Evolutionary conservation across 306 rosid species (phyloP).

Genomic region (Cucumis melo): DNA sequence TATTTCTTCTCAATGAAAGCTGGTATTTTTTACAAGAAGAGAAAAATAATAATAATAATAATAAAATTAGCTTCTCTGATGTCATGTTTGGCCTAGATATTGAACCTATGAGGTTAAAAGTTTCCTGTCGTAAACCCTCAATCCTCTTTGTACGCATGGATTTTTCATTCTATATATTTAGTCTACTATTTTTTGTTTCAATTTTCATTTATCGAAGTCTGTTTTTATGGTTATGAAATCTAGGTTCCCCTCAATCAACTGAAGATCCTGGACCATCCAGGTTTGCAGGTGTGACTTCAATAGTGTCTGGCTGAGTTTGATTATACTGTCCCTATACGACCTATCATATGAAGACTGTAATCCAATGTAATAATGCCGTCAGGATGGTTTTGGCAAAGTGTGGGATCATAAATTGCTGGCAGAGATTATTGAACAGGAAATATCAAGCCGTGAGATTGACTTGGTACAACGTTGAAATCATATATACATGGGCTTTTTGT

Average conservation of each 20-base stretch:
- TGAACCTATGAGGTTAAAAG: not conserved
- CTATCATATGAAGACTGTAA: not conserved
- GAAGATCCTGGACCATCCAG: constrained; percentile 66
- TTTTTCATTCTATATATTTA: not conserved
- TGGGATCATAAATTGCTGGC: constrained; percentile 60
- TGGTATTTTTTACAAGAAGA: not conserved
- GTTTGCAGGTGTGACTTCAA: constrained; percentile 52
- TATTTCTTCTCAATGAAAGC: not conserved
- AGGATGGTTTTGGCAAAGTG: constrained; percentile 86
- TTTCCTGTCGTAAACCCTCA: not conserved
- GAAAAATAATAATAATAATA: not conserved
- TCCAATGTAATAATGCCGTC: constrained; percentile 14
- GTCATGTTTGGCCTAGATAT: not conserved
- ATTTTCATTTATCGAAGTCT: not conserved
- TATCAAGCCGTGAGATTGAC: constrained; percentile 31
- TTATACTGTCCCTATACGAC: not conserved
- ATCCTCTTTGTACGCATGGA: not conserved
- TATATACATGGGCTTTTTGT: not conserved
- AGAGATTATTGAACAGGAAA: constrained; percentile 41
- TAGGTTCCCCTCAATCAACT: constrained; percentile 63
- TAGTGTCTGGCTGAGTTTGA: constrained; percentile 19
- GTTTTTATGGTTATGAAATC: not conserved
- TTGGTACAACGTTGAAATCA: not conserved
- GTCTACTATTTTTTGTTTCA: not conserved
- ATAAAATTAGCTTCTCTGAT: not conserved